Evolutionary conservation across 1,284 basidiomycete species (phyloP), one percentile per base, ranked within the genome.

Genomic region (Peniophora sp.): DNA sequence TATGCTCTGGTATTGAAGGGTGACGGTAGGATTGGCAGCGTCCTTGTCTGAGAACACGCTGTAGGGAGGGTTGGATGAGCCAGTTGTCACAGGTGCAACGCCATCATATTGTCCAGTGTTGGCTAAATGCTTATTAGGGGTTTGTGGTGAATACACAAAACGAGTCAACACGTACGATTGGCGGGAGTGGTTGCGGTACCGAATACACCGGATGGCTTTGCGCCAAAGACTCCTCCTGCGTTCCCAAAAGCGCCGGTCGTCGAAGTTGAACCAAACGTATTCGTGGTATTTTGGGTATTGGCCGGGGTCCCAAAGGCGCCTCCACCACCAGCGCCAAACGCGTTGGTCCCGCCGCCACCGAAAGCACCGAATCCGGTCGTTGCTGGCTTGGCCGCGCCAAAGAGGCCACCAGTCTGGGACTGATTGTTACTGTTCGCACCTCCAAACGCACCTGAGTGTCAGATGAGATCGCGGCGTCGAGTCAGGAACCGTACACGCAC

Each of bases 1-100:
- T 48, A 87, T 86, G 32, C 81, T 75, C 64, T 90, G 87, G 61
- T 84, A 89, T 53, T 83, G 81, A 27, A 81, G 67, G 3, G 68
- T 76, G 23, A 65, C 48, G 41, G 52, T 68, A 11, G 66, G 54
- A 44, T 67, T 71, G 3, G 66, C 59, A 22, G 65, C 54, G 57
- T 89, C 86, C 56, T 86, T 87, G 62, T 89, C 87, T 24, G 54
- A 64, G 53, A 69, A 79, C 0, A 68, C 64, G 23, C 59, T 61
- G 59, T 81, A 89, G 3, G 75, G 65, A 3, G 85, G 81, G 57
- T 78, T 81, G 10, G 75, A 67, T 0, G 84, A 74, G 45, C 86
- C 87, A 27, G 78, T 81, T 3, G 81, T 81, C 3, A 87, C 75
- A 14, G 75, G 73, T 24, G 73, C 62, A 8, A 69, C 67, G 22